Evolutionary conservation across 1,284 basidiomycete genomes (phyloP).

Genomic region (Porodaedalea pini): DNA sequence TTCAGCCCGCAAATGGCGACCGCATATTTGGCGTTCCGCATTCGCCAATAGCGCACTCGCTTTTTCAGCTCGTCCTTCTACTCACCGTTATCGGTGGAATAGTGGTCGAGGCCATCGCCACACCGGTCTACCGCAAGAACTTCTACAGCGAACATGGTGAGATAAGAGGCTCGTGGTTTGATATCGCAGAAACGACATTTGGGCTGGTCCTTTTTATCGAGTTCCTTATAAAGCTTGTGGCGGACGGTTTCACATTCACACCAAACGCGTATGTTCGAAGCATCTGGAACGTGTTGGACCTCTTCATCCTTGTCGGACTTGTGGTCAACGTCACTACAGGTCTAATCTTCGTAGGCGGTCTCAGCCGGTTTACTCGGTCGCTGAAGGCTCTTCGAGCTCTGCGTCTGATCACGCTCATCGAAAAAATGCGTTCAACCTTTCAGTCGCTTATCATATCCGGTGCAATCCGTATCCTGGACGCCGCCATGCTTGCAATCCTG

Average conservation of each 20-base stretch:
- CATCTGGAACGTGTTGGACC: slow-evolving; percentile 92
- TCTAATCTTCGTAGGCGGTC: slow-evolving; percentile 74
- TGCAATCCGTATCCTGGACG: slow-evolving; percentile 83
- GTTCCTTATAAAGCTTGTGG: slow-evolving; percentile 87
- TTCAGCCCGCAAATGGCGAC: slow-evolving; percentile 80
- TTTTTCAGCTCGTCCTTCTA: slow-evolving; percentile 77
- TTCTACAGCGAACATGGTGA: slow-evolving; percentile 66
- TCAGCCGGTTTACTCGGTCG: slow-evolving; percentile 80
- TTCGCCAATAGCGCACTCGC: slow-evolving; percentile 63
- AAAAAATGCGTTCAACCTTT: slow-evolving; percentile 86
- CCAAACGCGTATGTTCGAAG: slow-evolving; percentile 93
- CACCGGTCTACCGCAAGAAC: slow-evolving; percentile 78
- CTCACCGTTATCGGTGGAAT: slow-evolving; percentile 82
- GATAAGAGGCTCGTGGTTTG: slow-evolving; percentile 81
- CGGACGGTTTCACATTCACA: slow-evolving; percentile 90
- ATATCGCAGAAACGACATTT: slow-evolving; percentile 76
- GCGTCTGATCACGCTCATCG: slow-evolving; percentile 85
- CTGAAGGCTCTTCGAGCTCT: slow-evolving; percentile 89
- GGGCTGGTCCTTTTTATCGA: slow-evolving; percentile 79
- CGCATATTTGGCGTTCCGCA: slow-evolving; percentile 76
- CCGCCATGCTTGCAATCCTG: slow-evolving; percentile 87
- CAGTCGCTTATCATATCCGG: slow-evolving; percentile 91
- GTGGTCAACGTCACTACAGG: slow-evolving; percentile 80
- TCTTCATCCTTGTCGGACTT: slow-evolving; percentile 81
- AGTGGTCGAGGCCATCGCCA: slow-evolving; percentile 81